Base-by-base conservation (phyloP, 108 stramenopile species). In the Conticribra weissflogii region DNA sequence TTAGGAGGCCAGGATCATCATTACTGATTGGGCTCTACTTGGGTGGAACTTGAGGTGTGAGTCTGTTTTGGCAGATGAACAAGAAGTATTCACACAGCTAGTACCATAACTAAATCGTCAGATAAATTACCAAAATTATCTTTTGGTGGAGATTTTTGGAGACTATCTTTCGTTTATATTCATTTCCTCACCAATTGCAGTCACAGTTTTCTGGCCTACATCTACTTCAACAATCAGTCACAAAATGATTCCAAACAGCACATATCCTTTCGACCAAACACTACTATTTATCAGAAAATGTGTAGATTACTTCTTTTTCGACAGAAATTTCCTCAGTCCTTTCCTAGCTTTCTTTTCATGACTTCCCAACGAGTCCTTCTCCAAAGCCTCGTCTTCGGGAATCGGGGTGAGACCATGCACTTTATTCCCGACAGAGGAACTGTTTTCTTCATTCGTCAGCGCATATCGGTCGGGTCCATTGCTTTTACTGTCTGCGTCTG, bases 301-400 rank as follows among this genome's bases (percentile, higher is more conserved):
- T 9, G 12, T 41, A 41, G 12, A 41, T 41, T 41, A 41, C 21
- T 27, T 62, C 24, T 17, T 59, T 34, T 54, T 74, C 14, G 55
- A 58, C 17, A 74, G 65, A 17, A 65, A 59, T n/a, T 65, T 74
- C 18, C 54, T 64, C 16, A 65, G 41, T 2, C 72, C 72, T 31
- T 65, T 74, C 50, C 49, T 74, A 12, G 46, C 32, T 33, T 74
- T 74, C 36, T 71, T 60, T 8, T 47, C 61, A 4, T 55, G 32
- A 3, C 31, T 22, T 24, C 22, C 59, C 34, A 36, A 1, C 34
- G 32, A 36, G 4, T 45, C 49, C 5, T 63, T 64, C 36, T 64
- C 55, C 22, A 21, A 49, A 36, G 30, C 15, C 7, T 0, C 63
- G 48, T 74, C 58, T 59, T 74, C 72, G 2, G 36, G 46, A 44